phyloP scores from a whole-genome alignment of 2,329 filamentous ascomycete species.

The Trichoderma semiorbis region DNA sequence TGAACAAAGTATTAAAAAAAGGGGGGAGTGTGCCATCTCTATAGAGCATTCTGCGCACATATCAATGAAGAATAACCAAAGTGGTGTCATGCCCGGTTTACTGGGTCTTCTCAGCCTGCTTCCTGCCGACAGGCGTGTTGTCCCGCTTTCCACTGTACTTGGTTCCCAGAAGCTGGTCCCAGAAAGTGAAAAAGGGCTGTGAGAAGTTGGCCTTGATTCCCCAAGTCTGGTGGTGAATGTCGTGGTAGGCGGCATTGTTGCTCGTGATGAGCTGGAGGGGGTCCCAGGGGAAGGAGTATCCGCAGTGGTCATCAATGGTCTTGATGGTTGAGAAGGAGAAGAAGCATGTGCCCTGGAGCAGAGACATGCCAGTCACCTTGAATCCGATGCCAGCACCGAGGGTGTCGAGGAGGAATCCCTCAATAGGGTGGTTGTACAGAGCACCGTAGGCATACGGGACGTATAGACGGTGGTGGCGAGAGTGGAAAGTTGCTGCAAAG shows the following conservation, averaged over 20 bases:
- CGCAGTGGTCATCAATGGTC: slow-evolving; percentile 96
- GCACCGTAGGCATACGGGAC: slow-evolving; percentile 97
- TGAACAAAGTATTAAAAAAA: not conserved
- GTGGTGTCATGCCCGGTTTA: slow-evolving; percentile 19
- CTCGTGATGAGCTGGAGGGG: slow-evolving; percentile 86
- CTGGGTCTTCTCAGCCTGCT: slow-evolving; percentile 27
- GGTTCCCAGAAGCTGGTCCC: slow-evolving; percentile 80
- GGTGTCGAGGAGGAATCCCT: slow-evolving; percentile 91
- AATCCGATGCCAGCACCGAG: slow-evolving; percentile 82
- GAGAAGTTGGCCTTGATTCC: slow-evolving; percentile 95
- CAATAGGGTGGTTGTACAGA: slow-evolving; percentile 92
- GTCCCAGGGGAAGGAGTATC: slow-evolving; percentile 93
- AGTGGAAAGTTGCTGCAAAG: slow-evolving; percentile 66
- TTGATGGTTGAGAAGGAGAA: slow-evolving; percentile 89
- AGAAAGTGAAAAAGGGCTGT: slow-evolving; percentile 93
- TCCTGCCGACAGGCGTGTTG: slow-evolving; percentile 39
- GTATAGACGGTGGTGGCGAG: slow-evolving; percentile 92
- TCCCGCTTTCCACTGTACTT: slow-evolving; percentile 68
- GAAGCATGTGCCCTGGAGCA: slow-evolving; percentile 83
- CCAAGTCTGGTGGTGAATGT: slow-evolving; percentile 98
- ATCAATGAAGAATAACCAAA: not conserved
- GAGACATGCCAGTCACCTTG: slow-evolving; percentile 76
- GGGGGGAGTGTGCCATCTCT: not conserved
- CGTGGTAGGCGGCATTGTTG: slow-evolving; percentile 95
- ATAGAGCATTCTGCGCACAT: not conserved